Conservation (phyloP, 441 rosid genomes). For the Corymbia citriodora region DNA sequence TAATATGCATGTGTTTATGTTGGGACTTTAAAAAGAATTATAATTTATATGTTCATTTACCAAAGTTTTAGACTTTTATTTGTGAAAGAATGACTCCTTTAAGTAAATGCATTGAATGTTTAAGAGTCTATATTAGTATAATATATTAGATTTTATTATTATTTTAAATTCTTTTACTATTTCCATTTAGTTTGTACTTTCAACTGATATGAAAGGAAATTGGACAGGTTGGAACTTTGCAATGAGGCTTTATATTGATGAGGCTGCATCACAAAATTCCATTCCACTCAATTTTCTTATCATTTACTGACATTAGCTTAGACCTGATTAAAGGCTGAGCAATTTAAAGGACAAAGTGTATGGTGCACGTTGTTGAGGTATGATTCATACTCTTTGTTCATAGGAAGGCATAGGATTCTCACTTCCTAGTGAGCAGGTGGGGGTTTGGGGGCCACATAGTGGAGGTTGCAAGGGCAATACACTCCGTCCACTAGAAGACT, state of each 20-base stretch:
- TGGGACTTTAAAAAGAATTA: too few relatives aligned
- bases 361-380: not conserved
- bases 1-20: too few relatives aligned
- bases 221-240: not conserved
- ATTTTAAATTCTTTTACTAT: not conserved
- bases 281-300: not conserved
- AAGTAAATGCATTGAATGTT: too few relatives aligned
- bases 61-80: not conserved
- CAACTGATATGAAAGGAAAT: not conserved
- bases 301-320: not conserved
- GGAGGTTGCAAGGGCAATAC: too few relatives aligned
- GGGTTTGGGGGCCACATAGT: too few relatives aligned
- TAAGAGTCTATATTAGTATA: not conserved
- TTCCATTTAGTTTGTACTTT: not conserved
- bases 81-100: not conserved
- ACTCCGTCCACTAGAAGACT: too few relatives aligned
- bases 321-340: not conserved
- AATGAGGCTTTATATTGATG: not conserved
- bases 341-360: not conserved
- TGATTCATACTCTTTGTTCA: too few relatives aligned
- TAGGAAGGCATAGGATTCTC: too few relatives aligned
- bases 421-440: too few relatives aligned
- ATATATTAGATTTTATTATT: too few relatives aligned
- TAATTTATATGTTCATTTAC: not conserved
- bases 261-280: not conserved